These are phyloP conservation scores for Cercophora samala DNA, from an alignment of 495 filamentous ascomycete species.

Conservation along the genomic window DNA sequence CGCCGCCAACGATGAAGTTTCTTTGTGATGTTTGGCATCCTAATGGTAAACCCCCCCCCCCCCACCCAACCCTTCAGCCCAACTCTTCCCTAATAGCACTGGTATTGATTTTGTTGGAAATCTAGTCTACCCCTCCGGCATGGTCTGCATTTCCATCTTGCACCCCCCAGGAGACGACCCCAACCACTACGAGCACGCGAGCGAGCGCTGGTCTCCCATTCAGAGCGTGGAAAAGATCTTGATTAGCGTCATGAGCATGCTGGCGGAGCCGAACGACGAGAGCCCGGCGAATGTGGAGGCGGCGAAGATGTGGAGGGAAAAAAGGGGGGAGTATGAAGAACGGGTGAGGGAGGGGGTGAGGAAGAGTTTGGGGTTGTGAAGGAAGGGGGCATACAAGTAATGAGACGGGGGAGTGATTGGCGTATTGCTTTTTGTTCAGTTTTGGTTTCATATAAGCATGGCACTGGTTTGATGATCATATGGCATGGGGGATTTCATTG, in stretches of 20 bases:
- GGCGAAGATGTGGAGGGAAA: constrained; percentile 96
- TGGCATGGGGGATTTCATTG: background rate
- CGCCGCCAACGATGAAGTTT: constrained; percentile 93
- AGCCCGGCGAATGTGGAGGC: constrained; percentile 97
- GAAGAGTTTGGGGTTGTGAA: constrained; percentile 53
- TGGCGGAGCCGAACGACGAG: constrained; percentile 98
- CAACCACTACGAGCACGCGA: constrained; percentile 96
- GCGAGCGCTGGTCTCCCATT: constrained; percentile 93
- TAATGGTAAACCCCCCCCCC: constrained; percentile 61
- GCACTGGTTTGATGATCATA: background rate
- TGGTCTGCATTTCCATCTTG: constrained; percentile 96
- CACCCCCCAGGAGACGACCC: constrained; percentile 98
- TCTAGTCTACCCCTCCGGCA: constrained; percentile 88
- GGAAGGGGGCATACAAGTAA: no score
- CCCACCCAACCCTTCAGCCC: no score
- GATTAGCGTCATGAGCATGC: constrained; percentile 97
- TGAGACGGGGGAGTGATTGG: no score
- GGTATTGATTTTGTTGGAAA: background rate
- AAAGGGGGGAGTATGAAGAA: constrained; percentile 77
- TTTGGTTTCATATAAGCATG: background rate
- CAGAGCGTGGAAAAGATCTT: constrained; percentile 98
- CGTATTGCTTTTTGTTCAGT: background rate
- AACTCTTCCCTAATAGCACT: constrained; percentile 9
- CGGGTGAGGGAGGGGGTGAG: constrained; percentile 74
- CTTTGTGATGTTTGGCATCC: constrained; percentile 91